These are phyloP conservation scores for Papiliotrema laurentii DNA, from an alignment of 1,284 basidiomycete species.

Conservation along the genomic window DNA sequence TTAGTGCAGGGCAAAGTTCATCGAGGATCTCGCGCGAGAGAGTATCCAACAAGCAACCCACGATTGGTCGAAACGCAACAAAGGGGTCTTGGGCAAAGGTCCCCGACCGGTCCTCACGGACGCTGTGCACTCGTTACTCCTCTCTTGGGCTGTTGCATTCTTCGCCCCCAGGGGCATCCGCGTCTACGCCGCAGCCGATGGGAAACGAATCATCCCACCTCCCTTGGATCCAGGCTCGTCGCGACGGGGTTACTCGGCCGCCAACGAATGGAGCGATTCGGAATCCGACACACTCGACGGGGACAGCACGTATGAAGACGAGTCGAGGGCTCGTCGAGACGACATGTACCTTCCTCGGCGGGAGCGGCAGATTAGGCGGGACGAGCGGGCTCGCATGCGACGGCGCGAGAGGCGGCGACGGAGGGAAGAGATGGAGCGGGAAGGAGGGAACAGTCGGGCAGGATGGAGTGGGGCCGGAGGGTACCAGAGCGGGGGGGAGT, in stretches of 20 bases:
- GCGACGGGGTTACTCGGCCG: conserved; percentile 19
- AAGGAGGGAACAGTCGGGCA: background rate
- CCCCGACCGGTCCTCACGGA: conserved; percentile 28
- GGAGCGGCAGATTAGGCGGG: conserved; percentile 23
- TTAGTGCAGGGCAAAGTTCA: conserved; percentile 25
- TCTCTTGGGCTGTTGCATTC: conserved; percentile 34
- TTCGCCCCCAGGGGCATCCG: conserved; percentile 33
- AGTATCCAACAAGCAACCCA: conserved; percentile 19
- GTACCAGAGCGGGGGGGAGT: conserved; percentile 13
- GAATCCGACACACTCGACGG: conserved; percentile 10
- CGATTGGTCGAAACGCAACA: conserved; percentile 9
- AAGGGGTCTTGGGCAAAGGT: conserved; percentile 11
- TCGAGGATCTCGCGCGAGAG: conserved; percentile 31
- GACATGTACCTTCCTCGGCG: conserved; percentile 33
- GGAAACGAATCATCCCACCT: conserved; percentile 23
- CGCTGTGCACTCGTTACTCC: conserved; percentile 25
- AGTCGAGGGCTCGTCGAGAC: conserved; percentile 14
- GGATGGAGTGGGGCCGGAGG: conserved; percentile 1
- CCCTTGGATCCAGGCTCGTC: conserved; percentile 23
- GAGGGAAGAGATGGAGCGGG: conserved; percentile 9
- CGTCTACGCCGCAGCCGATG: conserved; percentile 31
- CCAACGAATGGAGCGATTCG: conserved; percentile 29
- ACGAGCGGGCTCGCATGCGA: conserved; percentile 22
- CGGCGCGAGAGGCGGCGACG: conserved; percentile 20
- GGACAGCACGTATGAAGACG: conserved; percentile 15